phyloP scores from a whole-genome alignment of 169 alveolate genomes.

The Plasmodium adleri region DNA sequence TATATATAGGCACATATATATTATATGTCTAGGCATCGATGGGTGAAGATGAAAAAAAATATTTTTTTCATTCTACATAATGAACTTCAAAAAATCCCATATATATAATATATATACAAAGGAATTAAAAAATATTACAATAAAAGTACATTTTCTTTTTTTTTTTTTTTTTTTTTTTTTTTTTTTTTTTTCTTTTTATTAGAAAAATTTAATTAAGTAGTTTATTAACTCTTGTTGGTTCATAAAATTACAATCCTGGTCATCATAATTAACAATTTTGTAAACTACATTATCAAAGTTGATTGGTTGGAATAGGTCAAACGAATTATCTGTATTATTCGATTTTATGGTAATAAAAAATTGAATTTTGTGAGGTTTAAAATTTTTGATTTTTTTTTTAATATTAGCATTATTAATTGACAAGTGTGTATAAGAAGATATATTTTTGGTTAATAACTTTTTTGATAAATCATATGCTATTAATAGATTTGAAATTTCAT shows the following conservation, averaged over 20 bases:
- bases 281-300: conserved; percentile 40
- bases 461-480: conserved; percentile 71
- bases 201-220: conserved; percentile 44
- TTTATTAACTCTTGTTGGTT: conserved; percentile 52
- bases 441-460: conserved; percentile 48
- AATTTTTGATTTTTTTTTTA: conserved; percentile 52
- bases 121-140: no score
- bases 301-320: conserved; percentile 28
- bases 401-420: conserved; percentile 31
- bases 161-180: no score
- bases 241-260: conserved; percentile 43
- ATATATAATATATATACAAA: no score
- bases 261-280: conserved; percentile 46
- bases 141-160: no score
- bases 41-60: no score
- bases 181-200: not conserved
- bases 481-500: conserved; percentile 29
- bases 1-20: no score
- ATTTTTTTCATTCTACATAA: no score
- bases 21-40: no score
- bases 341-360: conserved; percentile 67
- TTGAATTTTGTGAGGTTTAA: conserved; percentile 42
- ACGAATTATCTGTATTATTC: conserved; percentile 13
- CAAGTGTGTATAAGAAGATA: conserved; percentile 54
- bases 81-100: no score